phyloP scores from a whole-genome alignment of 2,329 filamentous ascomycete genomes.

The Fusarium sp. region DNA sequence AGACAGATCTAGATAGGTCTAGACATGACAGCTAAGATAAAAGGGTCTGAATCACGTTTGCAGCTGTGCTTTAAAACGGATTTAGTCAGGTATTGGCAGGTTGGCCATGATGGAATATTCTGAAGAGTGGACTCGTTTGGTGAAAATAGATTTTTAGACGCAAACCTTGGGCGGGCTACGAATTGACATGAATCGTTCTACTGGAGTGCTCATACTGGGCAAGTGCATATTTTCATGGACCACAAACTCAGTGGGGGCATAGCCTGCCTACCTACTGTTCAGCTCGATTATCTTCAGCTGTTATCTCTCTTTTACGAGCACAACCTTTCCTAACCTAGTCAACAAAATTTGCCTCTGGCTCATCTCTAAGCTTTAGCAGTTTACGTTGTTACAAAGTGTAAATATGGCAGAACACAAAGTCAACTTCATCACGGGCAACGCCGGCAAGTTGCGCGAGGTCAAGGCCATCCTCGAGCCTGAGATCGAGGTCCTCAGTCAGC shows the following conservation, averaged over 20 bases:
- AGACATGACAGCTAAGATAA: not conserved
- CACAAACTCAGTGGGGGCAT: slow-evolving; percentile 21
- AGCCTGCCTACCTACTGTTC: not conserved
- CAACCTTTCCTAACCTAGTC: not conserved
- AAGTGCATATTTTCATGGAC: slow-evolving; percentile 37
- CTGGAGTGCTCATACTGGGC: slow-evolving; percentile 18
- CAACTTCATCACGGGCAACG: slow-evolving; percentile 97
- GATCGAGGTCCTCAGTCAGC: slow-evolving; percentile 80
- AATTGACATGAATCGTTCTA: slow-evolving; percentile 42
- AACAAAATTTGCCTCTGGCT: not conserved
- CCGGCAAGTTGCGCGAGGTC: slow-evolving; percentile 92
- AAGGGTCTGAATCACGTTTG: not conserved
- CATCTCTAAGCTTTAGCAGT: not conserved
- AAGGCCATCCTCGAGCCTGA: slow-evolving; percentile 83
- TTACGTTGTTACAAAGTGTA: not conserved
- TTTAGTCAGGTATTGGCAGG: slow-evolving; percentile 1
- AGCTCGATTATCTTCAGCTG: slow-evolving; percentile 17
- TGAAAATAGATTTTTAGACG: slow-evolving; percentile 44
- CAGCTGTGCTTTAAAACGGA: slow-evolving; percentile 1
- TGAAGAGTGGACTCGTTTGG: slow-evolving; percentile 24
- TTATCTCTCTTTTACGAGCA: not conserved
- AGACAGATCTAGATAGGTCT: not conserved
- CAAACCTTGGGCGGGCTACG: slow-evolving; percentile 35
- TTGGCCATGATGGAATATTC: not conserved
- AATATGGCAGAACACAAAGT: slow-evolving; percentile 64